phyloP scores from a whole-genome alignment of 2,329 filamentous ascomycete genomes.

The Aspergillus chevalieri region DNA sequence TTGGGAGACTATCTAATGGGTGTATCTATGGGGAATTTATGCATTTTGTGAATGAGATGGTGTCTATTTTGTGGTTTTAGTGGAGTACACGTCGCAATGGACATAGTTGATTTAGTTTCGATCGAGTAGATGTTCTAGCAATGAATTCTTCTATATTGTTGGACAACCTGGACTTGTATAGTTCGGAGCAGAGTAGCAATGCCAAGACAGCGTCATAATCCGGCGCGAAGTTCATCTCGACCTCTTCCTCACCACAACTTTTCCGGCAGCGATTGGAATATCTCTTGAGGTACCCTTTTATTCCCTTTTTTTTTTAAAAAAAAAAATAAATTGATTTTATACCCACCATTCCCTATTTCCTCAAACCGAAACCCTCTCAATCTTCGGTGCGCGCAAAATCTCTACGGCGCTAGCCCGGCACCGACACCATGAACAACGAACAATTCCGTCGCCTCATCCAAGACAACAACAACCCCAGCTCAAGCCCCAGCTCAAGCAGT shows the following conservation, averaged over 20 bases:
- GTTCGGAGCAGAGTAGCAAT: conserved; percentile 5
- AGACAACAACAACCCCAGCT: conserved; percentile 36
- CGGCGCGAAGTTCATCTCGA: neutral
- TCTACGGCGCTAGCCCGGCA: neutral
- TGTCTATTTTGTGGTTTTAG: neutral
- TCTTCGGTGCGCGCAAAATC: too few relatives aligned
- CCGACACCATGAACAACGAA: conserved; percentile 75
- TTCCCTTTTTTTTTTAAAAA: too few relatives aligned
- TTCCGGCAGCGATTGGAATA: neutral
- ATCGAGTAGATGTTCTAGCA: conserved; percentile 1
- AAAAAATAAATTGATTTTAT: too few relatives aligned
- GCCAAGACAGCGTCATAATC: conserved; percentile 11
- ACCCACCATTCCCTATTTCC: too few relatives aligned
- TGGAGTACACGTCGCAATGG: neutral
- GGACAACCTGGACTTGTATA: neutral
- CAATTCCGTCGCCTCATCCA: conserved; percentile 80
- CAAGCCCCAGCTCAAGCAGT: conserved; percentile 12
- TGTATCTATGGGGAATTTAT: neutral
- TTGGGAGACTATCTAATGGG: conserved; percentile 65
- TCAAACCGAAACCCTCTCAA: too few relatives aligned
- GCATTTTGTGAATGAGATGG: neutral
- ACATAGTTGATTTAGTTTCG: neutral
- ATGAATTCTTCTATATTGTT: conserved; percentile 1
- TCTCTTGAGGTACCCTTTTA: neutral
- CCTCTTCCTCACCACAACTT: neutral